A percentile compares a stretch with the other conserved stretches of the same genome.
Conservation (phyloP, 2,329 filamentous ascomycete species). For the Colletotrichum liriopes region DNA sequence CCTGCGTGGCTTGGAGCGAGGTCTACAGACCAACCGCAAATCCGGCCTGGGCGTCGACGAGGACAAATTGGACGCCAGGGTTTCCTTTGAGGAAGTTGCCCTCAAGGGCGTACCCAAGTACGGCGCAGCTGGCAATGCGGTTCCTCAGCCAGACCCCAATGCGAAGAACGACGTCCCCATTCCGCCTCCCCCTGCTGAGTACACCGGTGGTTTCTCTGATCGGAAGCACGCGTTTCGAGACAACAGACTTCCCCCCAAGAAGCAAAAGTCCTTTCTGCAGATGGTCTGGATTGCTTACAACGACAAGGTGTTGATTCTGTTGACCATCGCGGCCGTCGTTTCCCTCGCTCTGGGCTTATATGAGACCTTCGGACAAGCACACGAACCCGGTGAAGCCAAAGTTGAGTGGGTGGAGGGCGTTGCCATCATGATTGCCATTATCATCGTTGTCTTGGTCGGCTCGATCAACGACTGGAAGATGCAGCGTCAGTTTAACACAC, state of each 20-base stretch:
- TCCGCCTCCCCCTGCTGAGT: conserved; percentile 34
- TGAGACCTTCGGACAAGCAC: conserved; percentile 69
- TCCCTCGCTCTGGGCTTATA: conserved; percentile 81
- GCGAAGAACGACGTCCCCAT: conserved; percentile 40
- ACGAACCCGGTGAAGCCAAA: conserved; percentile 56
- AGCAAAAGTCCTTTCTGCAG: conserved; percentile 70
- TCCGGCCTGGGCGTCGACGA: conserved; percentile 82
- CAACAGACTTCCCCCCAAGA: conserved; percentile 73
- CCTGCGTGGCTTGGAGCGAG: conserved; percentile 80
- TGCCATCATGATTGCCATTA: conserved; percentile 73
- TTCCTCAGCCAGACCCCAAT: conserved; percentile 48
- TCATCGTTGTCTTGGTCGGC: conserved; percentile 74
- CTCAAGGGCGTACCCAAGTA: conserved; percentile 54
- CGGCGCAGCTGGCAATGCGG: conserved; percentile 52
- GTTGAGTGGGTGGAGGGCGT: conserved; percentile 77
- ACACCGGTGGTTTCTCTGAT: conserved; percentile 58
- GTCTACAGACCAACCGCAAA: conserved; percentile 75
- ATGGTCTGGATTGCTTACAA: conserved; percentile 81
- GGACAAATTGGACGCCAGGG: conserved; percentile 70
- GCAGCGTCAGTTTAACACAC: conserved; percentile 71
- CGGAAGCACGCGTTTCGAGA: conserved; percentile 73
- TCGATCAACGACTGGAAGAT: conserved; percentile 76
- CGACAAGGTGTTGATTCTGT: conserved; percentile 80
- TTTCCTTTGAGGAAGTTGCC: conserved; percentile 78
- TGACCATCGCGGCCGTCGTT: conserved; percentile 78